A percentile compares a stretch with the other conserved stretches of the same genome.
Evolutionary conservation across 352 stramenopile species (phyloP).

Genomic region (Globisporangium polare): DNA sequence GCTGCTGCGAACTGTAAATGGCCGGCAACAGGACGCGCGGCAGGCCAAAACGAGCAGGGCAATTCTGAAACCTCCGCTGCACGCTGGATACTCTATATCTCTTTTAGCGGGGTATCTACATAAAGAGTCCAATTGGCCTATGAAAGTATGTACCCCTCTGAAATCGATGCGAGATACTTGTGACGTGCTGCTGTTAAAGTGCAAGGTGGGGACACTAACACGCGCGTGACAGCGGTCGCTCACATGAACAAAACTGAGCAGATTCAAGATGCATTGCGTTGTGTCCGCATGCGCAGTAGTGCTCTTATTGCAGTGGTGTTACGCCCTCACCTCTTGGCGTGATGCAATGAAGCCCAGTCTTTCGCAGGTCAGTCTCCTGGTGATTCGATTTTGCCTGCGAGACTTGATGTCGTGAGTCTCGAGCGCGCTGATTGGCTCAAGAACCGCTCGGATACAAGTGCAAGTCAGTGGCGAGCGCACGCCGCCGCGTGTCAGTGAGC

Average conservation of each 20-base stretch:
- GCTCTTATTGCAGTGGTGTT: too few species aligned
- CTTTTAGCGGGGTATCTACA: neutral
- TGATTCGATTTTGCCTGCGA: conserved; percentile 6
- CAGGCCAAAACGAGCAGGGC: conserved; percentile 3
- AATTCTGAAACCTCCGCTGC: conserved; percentile 6
- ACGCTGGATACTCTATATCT: neutral
- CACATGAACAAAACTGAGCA: too few species aligned
- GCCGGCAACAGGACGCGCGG: conserved; percentile 7
- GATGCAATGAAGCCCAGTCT: too few species aligned
- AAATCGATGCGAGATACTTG: neutral
- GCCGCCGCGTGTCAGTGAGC: conserved; percentile 7
- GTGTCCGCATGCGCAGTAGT: too few species aligned
- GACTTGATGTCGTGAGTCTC: neutral
- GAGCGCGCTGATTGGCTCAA: conserved; percentile 5
- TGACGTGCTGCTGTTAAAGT: too few species aligned
- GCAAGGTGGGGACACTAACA: too few species aligned
- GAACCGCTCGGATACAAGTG: conserved; percentile 3
- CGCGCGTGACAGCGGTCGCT: too few species aligned
- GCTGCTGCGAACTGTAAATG: conserved; percentile 12
- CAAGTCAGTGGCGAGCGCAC: neutral
- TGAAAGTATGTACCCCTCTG: neutral
- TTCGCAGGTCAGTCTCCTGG: too few species aligned
- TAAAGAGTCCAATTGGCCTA: too few species aligned
- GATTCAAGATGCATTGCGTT: too few species aligned
- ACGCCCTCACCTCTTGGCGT: too few species aligned